phyloP scores from a whole-genome alignment of 208 protist genomes.

The Leishmania gerbilli region DNA sequence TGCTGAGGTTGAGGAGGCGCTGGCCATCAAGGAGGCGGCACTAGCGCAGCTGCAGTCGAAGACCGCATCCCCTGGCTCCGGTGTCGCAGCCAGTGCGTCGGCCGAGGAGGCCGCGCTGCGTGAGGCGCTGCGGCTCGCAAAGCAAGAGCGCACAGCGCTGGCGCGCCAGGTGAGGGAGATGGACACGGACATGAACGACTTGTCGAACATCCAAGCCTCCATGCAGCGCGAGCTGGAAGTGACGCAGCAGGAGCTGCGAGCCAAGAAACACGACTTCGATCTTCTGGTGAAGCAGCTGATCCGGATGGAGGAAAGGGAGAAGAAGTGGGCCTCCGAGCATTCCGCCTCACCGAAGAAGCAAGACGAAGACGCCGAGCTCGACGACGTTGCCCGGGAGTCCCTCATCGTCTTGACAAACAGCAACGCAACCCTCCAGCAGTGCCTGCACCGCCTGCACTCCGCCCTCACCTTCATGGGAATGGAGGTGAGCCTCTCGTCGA shows the following conservation, averaged over 20 bases:
- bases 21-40: slow-evolving; percentile 15
- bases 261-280: slow-evolving; percentile 61
- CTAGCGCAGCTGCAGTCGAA: slow-evolving; percentile 15
- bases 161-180: slow-evolving; percentile 52
- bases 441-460: slow-evolving; percentile 26
- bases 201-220: slow-evolving; percentile 55
- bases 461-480: slow-evolving; percentile 9
- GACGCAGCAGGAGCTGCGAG: slow-evolving; percentile 53
- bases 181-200: slow-evolving; percentile 68
- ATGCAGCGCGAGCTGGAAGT: slow-evolving; percentile 50
- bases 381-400: slow-evolving; percentile 21
- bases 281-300: slow-evolving; percentile 50
- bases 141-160: slow-evolving; percentile 32
- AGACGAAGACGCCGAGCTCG: slow-evolving; percentile 13
- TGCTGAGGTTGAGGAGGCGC: slow-evolving; percentile 17
- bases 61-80: slow-evolving; percentile 5
- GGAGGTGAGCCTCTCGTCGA: not conserved
- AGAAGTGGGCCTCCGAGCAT: slow-evolving; percentile 18
- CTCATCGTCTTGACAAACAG: slow-evolving; percentile 28
- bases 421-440: slow-evolving; percentile 32
- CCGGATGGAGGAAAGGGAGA: slow-evolving; percentile 51
- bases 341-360: slow-evolving; percentile 1
- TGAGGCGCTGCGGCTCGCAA: slow-evolving; percentile 28
- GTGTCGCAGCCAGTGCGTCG: not conserved
- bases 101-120: slow-evolving; percentile 21